Conservation (phyloP, 495 filamentous ascomycete genomes). For the Lichina pygmaea region DNA sequence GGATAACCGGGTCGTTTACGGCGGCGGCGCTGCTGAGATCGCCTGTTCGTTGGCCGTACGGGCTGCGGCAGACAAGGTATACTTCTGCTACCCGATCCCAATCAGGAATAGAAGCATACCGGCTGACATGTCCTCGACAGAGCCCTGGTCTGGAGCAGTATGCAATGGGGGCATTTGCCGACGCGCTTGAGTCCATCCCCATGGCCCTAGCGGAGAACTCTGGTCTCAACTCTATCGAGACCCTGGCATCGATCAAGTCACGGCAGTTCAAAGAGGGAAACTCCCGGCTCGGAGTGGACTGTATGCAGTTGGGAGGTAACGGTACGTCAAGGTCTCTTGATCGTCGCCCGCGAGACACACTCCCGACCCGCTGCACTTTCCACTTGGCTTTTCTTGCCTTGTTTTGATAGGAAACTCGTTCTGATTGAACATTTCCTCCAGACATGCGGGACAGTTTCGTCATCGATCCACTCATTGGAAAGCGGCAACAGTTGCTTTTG, state of each 20-base stretch:
- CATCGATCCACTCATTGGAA: slow-evolving; percentile 92
- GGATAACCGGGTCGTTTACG: slow-evolving; percentile 97
- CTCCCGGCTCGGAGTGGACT: slow-evolving; percentile 74
- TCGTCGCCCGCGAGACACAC: background rate
- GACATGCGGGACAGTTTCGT: slow-evolving; percentile 95
- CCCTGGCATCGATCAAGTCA: slow-evolving; percentile 80
- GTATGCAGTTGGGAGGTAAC: slow-evolving; percentile 83
- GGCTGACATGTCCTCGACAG: slow-evolving; percentile 10
- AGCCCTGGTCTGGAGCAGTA: slow-evolving; percentile 93
- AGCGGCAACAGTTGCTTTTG: slow-evolving; percentile 83
- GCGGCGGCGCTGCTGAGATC: slow-evolving; percentile 91
- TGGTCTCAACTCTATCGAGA: slow-evolving; percentile 84
- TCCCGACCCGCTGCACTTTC: background rate
- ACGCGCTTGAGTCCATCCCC: slow-evolving; percentile 84
- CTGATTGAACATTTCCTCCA: slow-evolving; percentile 7
- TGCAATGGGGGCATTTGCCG: slow-evolving; percentile 91
- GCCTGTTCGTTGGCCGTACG: slow-evolving; percentile 92
- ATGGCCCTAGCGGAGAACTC: slow-evolving; percentile 95
- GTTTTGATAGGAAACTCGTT: background rate
- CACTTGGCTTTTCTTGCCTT: background rate
- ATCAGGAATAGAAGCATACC: too few species aligned
- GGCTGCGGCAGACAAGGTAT: slow-evolving; percentile 68
- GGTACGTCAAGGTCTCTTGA: slow-evolving; percentile 17
- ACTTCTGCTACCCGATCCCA: slow-evolving; percentile 1
- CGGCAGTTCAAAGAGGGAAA: slow-evolving; percentile 82